These are phyloP conservation scores for Globisporangium carolinianum DNA, from an alignment of 352 stramenopile genomes.

Conservation along the genomic window DNA sequence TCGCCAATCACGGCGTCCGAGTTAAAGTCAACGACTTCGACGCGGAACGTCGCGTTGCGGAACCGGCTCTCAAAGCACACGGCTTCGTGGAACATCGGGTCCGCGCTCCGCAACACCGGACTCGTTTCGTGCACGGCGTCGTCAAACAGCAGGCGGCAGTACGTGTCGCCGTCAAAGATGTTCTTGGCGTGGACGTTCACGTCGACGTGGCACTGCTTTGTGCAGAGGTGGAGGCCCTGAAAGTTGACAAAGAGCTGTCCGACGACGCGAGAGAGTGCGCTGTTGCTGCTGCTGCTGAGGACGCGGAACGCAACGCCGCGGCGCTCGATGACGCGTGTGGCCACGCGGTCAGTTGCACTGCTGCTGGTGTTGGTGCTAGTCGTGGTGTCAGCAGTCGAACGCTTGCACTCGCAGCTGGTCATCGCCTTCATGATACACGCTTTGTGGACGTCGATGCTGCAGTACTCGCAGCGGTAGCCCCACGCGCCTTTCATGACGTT, in stretches of 20 bases:
- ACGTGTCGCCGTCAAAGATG: constrained; percentile 84
- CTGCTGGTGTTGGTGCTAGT: neutral
- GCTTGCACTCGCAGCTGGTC: constrained; percentile 61
- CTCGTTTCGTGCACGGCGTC: constrained; percentile 69
- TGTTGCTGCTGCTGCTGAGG: constrained; percentile 18
- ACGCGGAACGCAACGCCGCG: constrained; percentile 34
- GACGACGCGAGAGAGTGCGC: constrained; percentile 24
- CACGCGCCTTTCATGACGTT: constrained; percentile 74
- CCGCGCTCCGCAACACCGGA: constrained; percentile 77
- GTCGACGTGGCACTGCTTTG: constrained; percentile 63
- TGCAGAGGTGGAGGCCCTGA: constrained; percentile 73
- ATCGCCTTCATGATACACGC: constrained; percentile 85
- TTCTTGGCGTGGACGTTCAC: constrained; percentile 77
- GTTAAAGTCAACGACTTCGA: constrained; percentile 84
- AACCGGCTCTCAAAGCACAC: constrained; percentile 65
- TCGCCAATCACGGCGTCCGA: constrained; percentile 66
- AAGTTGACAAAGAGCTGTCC: constrained; percentile 74
- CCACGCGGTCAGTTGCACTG: neutral
- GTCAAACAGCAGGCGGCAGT: constrained; percentile 70
- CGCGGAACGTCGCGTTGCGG: constrained; percentile 47
- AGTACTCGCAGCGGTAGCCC: constrained; percentile 81
- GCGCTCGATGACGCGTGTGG: constrained; percentile 9
- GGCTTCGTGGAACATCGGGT: constrained; percentile 83
- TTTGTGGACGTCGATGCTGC: constrained; percentile 80
- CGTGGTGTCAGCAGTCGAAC: neutral